Percentiles rank a stretch among this genome's conserved stretches.
These are phyloP conservation scores for Ganoderma resinaceum DNA, from an alignment of 1,284 basidiomycete genomes.

Conservation along the genomic window DNA sequence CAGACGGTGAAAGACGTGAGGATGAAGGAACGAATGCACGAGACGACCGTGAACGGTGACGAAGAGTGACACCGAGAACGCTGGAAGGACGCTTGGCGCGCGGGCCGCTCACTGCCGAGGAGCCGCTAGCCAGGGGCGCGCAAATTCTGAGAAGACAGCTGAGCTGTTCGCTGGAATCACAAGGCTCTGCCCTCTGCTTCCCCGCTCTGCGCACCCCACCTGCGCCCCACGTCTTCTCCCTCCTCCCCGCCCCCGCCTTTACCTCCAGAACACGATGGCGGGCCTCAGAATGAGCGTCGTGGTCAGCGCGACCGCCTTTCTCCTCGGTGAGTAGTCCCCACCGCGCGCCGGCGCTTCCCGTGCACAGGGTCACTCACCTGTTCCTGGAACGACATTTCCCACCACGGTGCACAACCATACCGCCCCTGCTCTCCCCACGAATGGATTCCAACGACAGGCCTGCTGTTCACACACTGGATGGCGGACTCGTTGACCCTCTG, in stretches of 20 bases:
- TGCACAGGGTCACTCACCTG: constrained; percentile 17
- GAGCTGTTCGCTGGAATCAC: constrained; percentile 22
- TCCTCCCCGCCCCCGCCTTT: constrained; percentile 18
- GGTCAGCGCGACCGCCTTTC: constrained; percentile 76
- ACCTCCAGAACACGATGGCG: constrained; percentile 37
- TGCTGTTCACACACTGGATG: constrained; percentile 86
- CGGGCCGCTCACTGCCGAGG: background rate
- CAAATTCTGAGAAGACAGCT: background rate
- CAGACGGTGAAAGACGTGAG: background rate
- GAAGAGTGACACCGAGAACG: background rate
- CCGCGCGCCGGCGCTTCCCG: constrained; percentile 15
- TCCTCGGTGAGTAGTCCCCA: constrained; percentile 66
- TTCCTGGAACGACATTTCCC: constrained; percentile 14
- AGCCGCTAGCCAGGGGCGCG: background rate
- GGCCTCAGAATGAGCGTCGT: constrained; percentile 74
- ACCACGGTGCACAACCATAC: constrained; percentile 17
- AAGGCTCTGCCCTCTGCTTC: constrained; percentile 20
- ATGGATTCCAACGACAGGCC: constrained; percentile 50
- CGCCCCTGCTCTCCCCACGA: constrained; percentile 1
- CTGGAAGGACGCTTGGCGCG: constrained; percentile 7
- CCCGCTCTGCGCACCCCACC: constrained; percentile 2
- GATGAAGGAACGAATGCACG: background rate
- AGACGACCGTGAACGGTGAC: background rate
- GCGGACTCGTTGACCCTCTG: constrained; percentile 85
- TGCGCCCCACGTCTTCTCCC: constrained; percentile 14